A percentile compares a stretch with the other conserved stretches of the same genome.
phyloP scores from a whole-genome alignment of 2,329 filamentous ascomycete species.

The Colletotrichum chrysophilum region DNA sequence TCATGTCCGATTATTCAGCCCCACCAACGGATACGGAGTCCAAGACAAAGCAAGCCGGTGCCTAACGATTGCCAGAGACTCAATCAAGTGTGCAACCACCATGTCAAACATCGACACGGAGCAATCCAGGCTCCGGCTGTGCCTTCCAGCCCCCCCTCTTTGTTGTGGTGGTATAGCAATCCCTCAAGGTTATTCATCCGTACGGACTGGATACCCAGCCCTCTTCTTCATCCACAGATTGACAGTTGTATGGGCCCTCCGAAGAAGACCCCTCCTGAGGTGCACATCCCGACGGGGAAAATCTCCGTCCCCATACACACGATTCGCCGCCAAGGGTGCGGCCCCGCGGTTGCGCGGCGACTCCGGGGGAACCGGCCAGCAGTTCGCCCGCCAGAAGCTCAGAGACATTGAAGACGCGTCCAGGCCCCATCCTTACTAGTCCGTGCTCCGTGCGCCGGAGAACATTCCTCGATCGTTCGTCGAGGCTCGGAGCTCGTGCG shows the following conservation, averaged over 20 bases:
- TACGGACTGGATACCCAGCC: background rate
- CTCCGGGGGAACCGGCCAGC: background rate
- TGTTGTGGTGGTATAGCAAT: background rate
- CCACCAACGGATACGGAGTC: background rate
- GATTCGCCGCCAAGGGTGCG: background rate
- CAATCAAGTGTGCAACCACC: background rate
- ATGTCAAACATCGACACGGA: background rate
- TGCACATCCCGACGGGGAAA: background rate
- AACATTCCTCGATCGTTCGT: conserved; percentile 20
- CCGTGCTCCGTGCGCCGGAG: conserved; percentile 18
- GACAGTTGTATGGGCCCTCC: background rate
- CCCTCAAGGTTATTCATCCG: background rate
- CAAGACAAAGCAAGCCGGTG: background rate
- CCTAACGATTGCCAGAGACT: background rate
- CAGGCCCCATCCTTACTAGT: conserved; percentile 19
- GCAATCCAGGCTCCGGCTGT: background rate
- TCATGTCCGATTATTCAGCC: background rate
- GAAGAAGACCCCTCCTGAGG: background rate
- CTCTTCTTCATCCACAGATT: background rate
- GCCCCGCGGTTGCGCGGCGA: background rate
- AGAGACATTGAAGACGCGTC: background rate
- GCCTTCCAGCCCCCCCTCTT: background rate
- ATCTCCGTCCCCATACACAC: background rate
- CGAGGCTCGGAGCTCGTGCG: conserved; percentile 14
- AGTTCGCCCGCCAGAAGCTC: background rate